Evolutionary conservation across 1,139 yeast species (phyloP), one percentile per base, ranked within the genome.

Genomic region (Candida pseudoviswanathii): DNA sequence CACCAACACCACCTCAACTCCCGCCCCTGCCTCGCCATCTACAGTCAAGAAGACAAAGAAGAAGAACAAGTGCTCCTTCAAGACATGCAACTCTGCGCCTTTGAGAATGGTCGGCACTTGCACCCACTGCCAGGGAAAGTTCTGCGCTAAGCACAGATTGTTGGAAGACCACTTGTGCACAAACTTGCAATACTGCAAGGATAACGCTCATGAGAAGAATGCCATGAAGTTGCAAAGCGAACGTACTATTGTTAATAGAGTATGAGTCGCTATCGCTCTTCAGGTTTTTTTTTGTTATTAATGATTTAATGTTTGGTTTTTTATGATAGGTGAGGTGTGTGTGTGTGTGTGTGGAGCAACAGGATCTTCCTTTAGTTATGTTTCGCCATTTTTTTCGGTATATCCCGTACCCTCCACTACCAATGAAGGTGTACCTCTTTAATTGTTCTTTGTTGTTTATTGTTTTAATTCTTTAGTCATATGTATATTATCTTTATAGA

Each of bases 71-170:
- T 89, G 96, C 66, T 73, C 84, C 26, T 83, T 83, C 67, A 71
- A 70, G 44, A 66, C 73, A 41, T 90, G 97, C 67, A 73, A 78
- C 31, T 78, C 87, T 11, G 74, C 82, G 3, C 90, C 94, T 1
- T 78, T 89, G 51, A 81, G 96, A 55, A 87, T 90, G 72, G 95
- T 89, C 37, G 97, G 97, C 38, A 91, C 86, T 66, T 91, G 97
- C 67, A 80, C 84, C 51, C 89, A 85, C 63, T 91, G 97, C 66
- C 83, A 84, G 47, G 96, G 96, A 42, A 87, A 86, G 63, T 90
- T 84, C 66, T 90, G 97, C 68, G 88, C 95, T 38, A 86, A 86
- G 62, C 97, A 90, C 70, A 77, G 97, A 52, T 77, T 91, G 52
- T 76, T 90, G 68, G 97, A 90, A 67, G 90, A 86, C 66, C 97